A percentile compares a stretch with the other conserved stretches of the same genome.
Evolutionary conservation across 805 yeast species (phyloP).

Genomic region (Lachancea fermentati): DNA sequence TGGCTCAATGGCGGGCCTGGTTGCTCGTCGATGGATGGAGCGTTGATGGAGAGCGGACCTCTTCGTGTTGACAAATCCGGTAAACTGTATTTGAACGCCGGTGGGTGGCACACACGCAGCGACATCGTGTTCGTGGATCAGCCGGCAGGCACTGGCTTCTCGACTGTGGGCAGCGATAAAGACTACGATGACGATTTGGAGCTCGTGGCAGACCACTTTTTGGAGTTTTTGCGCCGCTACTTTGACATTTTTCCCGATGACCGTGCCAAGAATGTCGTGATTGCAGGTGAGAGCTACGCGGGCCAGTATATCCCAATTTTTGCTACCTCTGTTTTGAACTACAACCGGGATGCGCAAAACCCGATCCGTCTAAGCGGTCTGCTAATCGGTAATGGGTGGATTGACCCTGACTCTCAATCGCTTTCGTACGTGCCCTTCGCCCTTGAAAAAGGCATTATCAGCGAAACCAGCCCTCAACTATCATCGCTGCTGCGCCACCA

Average conservation of each 20-base stretch:
- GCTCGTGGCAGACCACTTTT: constrained; percentile 56
- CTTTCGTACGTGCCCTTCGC: constrained; percentile 73
- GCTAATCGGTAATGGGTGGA: constrained; percentile 91
- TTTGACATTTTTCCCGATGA: constrained; percentile 72
- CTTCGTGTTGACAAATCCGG: constrained; percentile 50
- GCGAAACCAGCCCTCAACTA: constrained; percentile 37
- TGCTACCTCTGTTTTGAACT: constrained; percentile 53
- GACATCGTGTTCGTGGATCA: constrained; percentile 87
- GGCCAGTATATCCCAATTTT: constrained; percentile 94
- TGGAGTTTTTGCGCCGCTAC: constrained; percentile 60
- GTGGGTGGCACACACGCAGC: constrained; percentile 78
- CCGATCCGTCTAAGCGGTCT: constrained; percentile 53
- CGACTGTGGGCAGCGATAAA: constrained; percentile 45
- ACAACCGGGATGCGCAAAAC: constrained; percentile 33
- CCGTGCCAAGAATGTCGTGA: constrained; percentile 50
- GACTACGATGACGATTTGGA: constrained; percentile 42
- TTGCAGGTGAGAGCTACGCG: constrained; percentile 96
- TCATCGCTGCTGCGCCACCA: constrained; percentile 42
- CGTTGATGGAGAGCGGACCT: constrained; percentile 88
- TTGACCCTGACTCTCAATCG: constrained; percentile 82
- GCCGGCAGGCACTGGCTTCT: constrained; percentile 92
- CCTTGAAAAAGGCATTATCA: constrained; percentile 50
- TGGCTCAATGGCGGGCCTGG: constrained; percentile 99
- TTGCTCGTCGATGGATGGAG: constrained; percentile 97
- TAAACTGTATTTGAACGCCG: constrained; percentile 51